Conservation (phyloP, 805 yeast genomes). For the Cephaloascus albidus region DNA sequence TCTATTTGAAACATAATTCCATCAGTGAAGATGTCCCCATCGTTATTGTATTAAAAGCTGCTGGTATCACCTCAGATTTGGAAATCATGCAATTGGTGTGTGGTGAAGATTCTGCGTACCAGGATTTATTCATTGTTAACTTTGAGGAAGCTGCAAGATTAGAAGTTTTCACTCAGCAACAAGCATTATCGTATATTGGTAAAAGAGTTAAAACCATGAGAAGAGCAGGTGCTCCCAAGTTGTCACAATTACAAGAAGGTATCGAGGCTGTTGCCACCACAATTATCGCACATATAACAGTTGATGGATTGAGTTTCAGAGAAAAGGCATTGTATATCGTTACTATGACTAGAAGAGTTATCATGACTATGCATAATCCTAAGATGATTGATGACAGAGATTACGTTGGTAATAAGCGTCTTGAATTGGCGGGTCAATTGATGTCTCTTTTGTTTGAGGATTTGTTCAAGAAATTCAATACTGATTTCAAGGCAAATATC, state of each 20-base stretch:
- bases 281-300: slow-evolving; percentile 89
- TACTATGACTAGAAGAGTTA: slow-evolving; percentile 91
- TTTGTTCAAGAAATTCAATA: slow-evolving; percentile 91
- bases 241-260: slow-evolving; percentile 84
- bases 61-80: slow-evolving; percentile 85
- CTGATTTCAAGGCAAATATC: slow-evolving; percentile 87
- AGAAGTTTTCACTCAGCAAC: slow-evolving; percentile 84
- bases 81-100: slow-evolving; percentile 93
- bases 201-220: slow-evolving; percentile 86
- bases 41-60: slow-evolving; percentile 87
- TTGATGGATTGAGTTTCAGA: slow-evolving; percentile 74
- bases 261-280: slow-evolving; percentile 95
- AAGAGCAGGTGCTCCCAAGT: slow-evolving; percentile 74
- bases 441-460: slow-evolving; percentile 94
- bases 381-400: slow-evolving; percentile 97
- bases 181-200: slow-evolving; percentile 88
- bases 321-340: slow-evolving; percentile 94
- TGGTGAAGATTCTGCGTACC: slow-evolving; percentile 81
- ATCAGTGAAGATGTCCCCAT: slow-evolving; percentile 93
- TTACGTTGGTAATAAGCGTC: slow-evolving; percentile 95
- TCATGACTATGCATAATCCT: slow-evolving; percentile 92
- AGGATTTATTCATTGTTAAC: slow-evolving; percentile 86
- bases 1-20: slow-evolving; percentile 91
- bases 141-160: slow-evolving; percentile 87
- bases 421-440: slow-evolving; percentile 95